Evolutionary conservation across 2,329 filamentous ascomycete species (phyloP).

Genomic region (Septoria petroselini): DNA sequence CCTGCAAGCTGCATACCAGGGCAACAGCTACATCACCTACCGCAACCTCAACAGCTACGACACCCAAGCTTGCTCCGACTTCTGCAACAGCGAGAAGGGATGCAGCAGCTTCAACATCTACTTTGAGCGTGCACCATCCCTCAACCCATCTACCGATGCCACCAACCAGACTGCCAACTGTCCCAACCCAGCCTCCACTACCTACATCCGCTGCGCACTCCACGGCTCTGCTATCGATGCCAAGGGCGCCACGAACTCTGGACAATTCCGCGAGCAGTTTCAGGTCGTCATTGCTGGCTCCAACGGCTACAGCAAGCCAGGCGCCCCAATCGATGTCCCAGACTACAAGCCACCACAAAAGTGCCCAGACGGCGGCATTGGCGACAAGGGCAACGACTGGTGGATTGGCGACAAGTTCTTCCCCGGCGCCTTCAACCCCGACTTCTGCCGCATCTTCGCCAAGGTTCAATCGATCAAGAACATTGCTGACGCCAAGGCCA

Average conservation of each 20-base stretch:
- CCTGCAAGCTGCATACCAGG: constrained; percentile 32
- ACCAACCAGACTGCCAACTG: constrained; percentile 34
- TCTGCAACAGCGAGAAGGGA: constrained; percentile 35
- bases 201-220: constrained; percentile 43
- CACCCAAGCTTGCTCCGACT: constrained; percentile 31
- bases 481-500: constrained; percentile 15
- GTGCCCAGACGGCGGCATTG: constrained; percentile 23
- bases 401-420: constrained; percentile 34
- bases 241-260: constrained; percentile 32
- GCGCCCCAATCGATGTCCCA: constrained; percentile 22
- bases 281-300: constrained; percentile 33
- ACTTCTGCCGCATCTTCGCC: constrained; percentile 29
- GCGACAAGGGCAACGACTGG: constrained; percentile 20
- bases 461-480: constrained; percentile 9
- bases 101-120: constrained; percentile 40
- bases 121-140: constrained; percentile 37
- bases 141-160: constrained; percentile 31
- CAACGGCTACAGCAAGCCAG: constrained; percentile 35
- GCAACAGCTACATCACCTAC: constrained; percentile 37
- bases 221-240: constrained; percentile 39
- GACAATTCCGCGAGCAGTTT: constrained; percentile 31
- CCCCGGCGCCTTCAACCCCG: constrained; percentile 35
- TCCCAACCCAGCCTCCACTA: constrained; percentile 40
- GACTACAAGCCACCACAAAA: constrained; percentile 17
- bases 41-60: constrained; percentile 36